Evolutionary conservation across 495 filamentous ascomycete species (phyloP), one percentile per base, ranked within the genome.

Genomic region (Tuber calosporum): DNA sequence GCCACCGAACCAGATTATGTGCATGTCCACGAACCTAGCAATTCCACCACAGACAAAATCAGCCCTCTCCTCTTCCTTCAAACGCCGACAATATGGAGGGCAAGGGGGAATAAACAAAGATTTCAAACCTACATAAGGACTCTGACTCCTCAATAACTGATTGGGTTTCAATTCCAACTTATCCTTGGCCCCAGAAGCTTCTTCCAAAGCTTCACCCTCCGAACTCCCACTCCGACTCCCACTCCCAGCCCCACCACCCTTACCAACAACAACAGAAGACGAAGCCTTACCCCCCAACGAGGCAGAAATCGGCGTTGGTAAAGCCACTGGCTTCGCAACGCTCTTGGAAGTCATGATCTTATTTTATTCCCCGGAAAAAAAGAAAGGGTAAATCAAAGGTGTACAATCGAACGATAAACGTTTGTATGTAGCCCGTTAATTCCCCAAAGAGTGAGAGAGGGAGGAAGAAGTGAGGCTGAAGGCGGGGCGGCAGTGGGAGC

Each of bases 1-100:
- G 96, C 95, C 95, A 99, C 69, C 92, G 91, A 45, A 98, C 94
- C 11, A 90, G 90, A 79, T 96, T 97, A 75, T 91, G 85, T 83
- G 89, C 88, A 79, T 97, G 93, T 26, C 84, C 88, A 72, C 92
- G 89, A 30, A 37, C 36, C 53, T 68, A n/a, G 11, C 37, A 58
- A 67, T n/a, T 30, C 0, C 71, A 15, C 58, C 71, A 69, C 45
- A 45, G 48, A 68, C 58, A 69, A 40, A 36, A 41, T 36, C 41
- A 71, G 41, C 37, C 37, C 15, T 26, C 37, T 36, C 37, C 15
- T 26, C 37, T 36, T 15, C 22, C 37, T 37, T 26, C 41, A 42
- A 38, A 42, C 41, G 5, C 17, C 22, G 11, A 19, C 34, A 41
- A n/a, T 69, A n/a, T 9, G 4, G 2, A 40, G 67, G 67, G 17